phyloP scores from a whole-genome alignment of 805 yeast species.

The Clavispora phyllophila region DNA sequence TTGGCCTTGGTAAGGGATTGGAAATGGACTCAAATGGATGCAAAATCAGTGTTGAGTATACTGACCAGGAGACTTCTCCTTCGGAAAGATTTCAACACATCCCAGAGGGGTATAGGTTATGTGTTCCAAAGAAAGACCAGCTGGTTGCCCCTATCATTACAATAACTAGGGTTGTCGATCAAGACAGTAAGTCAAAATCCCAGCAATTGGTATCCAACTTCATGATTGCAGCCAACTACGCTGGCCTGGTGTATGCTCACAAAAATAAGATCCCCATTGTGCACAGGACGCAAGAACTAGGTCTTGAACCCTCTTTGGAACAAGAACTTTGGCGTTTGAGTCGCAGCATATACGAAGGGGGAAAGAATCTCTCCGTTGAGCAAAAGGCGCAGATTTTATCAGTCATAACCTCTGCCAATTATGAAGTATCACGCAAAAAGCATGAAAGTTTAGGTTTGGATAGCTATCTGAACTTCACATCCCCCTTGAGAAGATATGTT shows the following conservation, averaged over 20 bases:
- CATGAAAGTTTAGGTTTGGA: slow-evolving; percentile 65
- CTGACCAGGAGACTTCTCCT: not conserved
- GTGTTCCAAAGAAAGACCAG: slow-evolving; percentile 2
- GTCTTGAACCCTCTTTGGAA: slow-evolving; percentile 17
- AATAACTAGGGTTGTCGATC: slow-evolving; percentile 11
- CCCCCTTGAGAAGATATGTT: slow-evolving; percentile 23
- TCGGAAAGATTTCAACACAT: slow-evolving; percentile 2
- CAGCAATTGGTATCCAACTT: slow-evolving; percentile 70
- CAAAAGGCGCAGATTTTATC: slow-evolving; percentile 42
- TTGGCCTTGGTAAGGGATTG: slow-evolving; percentile 18
- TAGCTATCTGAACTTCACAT: slow-evolving; percentile 70
- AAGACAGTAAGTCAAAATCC: slow-evolving; percentile 38
- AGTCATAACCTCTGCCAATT: slow-evolving; percentile 49
- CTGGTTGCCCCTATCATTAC: slow-evolving; percentile 8
- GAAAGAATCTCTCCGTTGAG: slow-evolving; percentile 22
- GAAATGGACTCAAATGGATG: slow-evolving; percentile 15
- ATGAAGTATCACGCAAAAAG: slow-evolving; percentile 36
- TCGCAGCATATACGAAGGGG: slow-evolving; percentile 14
- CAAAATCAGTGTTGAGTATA: slow-evolving; percentile 12
- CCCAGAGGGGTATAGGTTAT: slow-evolving; percentile 10
- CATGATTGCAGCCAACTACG: slow-evolving; percentile 76
- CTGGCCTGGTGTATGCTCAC: slow-evolving; percentile 46
- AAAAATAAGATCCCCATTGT: slow-evolving; percentile 48
- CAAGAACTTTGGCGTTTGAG: slow-evolving; percentile 21
- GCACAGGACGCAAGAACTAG: slow-evolving; percentile 36